Evolutionary conservation across 208 protist species (phyloP).

Genomic region (Herpetomonas muscarum): DNA sequence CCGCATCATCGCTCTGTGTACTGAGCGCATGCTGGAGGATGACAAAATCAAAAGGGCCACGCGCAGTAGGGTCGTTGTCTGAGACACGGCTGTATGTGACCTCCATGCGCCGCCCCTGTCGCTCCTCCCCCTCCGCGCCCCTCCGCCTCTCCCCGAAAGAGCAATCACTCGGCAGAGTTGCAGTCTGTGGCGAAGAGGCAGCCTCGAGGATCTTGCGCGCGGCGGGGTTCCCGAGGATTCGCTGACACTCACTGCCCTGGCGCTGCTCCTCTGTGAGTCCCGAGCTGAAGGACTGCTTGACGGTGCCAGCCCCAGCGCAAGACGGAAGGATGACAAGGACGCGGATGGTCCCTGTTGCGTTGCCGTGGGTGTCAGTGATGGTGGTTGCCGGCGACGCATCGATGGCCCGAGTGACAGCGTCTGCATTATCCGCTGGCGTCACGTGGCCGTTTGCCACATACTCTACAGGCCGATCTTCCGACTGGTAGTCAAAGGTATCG

Average conservation of each 20-base stretch:
- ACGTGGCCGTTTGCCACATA: conserved; percentile 45
- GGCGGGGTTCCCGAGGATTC: conserved; percentile 29
- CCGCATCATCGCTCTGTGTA: conserved; percentile 21
- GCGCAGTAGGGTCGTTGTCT: conserved; percentile 1
- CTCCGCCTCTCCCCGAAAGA: no score
- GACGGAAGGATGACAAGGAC: conserved; percentile 36
- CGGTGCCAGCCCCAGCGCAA: background rate
- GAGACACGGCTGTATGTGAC: conserved; percentile 5
- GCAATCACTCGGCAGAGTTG: no score
- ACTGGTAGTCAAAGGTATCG: conserved; percentile 89
- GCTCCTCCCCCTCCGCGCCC: no score
- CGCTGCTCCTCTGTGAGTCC: background rate
- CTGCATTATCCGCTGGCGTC: conserved; percentile 43
- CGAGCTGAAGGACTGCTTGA: background rate
- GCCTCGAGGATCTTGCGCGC: conserved; percentile 19
- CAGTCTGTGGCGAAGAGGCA: no score
- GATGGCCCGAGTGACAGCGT: background rate
- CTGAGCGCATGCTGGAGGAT: conserved; percentile 71
- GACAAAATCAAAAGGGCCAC: conserved; percentile 54
- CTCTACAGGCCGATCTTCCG: conserved; percentile 63
- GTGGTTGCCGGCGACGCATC: background rate
- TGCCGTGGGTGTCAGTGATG: background rate
- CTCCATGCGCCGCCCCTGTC: no score
- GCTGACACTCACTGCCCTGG: conserved; percentile 11
- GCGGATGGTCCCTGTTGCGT: background rate